Percentiles rank a stretch among this genome's conserved stretches.
Conservation (phyloP, 192 early-diverging fungal genomes). For the Coemansia sp. region DNA sequence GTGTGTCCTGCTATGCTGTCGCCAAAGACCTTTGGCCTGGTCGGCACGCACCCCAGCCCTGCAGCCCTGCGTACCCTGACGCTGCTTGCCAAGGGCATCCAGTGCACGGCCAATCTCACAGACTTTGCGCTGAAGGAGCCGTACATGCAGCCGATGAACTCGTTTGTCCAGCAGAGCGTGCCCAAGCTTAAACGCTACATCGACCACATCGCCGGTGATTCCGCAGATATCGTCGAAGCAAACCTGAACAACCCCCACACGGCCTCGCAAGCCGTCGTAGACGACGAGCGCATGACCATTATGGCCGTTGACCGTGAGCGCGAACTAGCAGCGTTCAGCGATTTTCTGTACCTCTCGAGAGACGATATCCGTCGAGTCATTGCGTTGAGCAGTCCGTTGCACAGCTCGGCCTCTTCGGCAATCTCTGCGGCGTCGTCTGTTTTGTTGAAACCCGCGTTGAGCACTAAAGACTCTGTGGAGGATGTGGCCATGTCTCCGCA, state of each 20-base stretch:
- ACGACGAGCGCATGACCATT: conserved; percentile 6
- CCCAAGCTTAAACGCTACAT: conserved; percentile 61
- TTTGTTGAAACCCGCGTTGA: no score
- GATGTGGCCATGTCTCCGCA: no score
- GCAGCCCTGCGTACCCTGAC: conserved; percentile 61
- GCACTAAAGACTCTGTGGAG: not conserved
- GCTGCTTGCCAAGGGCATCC: conserved; percentile 69
- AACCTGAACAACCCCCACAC: not conserved
- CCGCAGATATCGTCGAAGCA: conserved; percentile 3
- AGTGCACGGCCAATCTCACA: conserved; percentile 66
- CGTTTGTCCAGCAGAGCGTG: conserved; percentile 60
- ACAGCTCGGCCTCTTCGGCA: not conserved
- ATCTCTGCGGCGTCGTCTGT: not conserved
- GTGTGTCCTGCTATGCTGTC: conserved; percentile 72
- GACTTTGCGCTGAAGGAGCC: conserved; percentile 63
- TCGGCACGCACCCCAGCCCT: conserved; percentile 56
- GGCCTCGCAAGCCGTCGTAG: not conserved
- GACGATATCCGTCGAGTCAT: conserved; percentile 14
- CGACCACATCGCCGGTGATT: conserved; percentile 49
- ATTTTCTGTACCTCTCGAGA: conserved; percentile 20
- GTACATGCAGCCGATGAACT: conserved; percentile 66
- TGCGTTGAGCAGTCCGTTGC: not conserved
- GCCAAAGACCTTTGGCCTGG: conserved; percentile 68
- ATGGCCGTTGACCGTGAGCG: conserved; percentile 31
- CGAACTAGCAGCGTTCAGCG: conserved; percentile 40